Base-by-base conservation (phyloP, 1,284 basidiomycete species). In the Rugosomyces carneus region DNA sequence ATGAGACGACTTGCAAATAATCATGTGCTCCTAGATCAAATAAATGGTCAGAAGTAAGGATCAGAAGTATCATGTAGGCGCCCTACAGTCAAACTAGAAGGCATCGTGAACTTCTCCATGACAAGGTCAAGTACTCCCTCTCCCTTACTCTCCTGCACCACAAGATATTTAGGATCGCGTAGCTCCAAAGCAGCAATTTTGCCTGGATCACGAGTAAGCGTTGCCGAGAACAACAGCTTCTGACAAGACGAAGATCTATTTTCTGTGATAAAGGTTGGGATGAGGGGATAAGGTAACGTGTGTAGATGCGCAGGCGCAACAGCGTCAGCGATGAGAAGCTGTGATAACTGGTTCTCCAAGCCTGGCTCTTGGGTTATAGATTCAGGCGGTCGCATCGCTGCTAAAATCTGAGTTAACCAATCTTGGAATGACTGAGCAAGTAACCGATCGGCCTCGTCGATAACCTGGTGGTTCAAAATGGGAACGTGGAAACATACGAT, bases 361-460 rank as follows among this genome's bases (percentile, higher is more conserved):
- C 27, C 21, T n/a, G 18, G 40, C 8, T 39, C n/a, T 26, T 37
- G 49, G 5, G 42, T 31, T 2, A 37, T 6, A 21, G n/a, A 39
- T 37, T 45, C 41, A 31, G 73, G 68, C 13, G 81, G 76, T 23
- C 78, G 76, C 4, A 81, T 84, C 7, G 89, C 89, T 1, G 76
- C 67, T 5, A 94, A 70, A 2, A 96, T 85, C 57, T 84, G 83
- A 9, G 78, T 75, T 1, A 96, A 70, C 95, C 95, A 99, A 59
- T 93, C 88, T 65, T 98, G 93, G 67, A 97, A 98, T 1, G 90
- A 93, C 62, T 98, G 93, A 5, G 89, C 89, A 3, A 99, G 76
- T 2, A 99, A 75, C 18, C 94, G 80, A 62, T 99, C 96, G 0
- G 96, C 96, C 69, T 99, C 96, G 62, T 99, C 96, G 47, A 99